phyloP scores from a whole-genome alignment of 1,139 yeast genomes.

The Saccharomyces hybrid region DNA sequence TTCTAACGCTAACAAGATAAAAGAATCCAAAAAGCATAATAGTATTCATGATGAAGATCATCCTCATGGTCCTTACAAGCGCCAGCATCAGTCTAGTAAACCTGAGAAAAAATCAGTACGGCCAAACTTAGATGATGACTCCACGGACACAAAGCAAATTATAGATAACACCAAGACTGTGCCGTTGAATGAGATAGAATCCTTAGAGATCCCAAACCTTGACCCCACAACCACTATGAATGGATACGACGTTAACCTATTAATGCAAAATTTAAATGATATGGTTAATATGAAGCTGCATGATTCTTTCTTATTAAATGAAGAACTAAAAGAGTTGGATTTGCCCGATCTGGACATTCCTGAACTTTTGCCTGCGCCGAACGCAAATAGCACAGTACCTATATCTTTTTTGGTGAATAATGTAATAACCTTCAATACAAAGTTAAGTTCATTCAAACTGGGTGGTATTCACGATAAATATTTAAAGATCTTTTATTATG shows the following conservation, averaged over 20 bases:
- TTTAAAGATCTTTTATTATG: constrained; percentile 49
- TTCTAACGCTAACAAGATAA: background rate
- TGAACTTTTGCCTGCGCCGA: constrained; percentile 32
- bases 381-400: constrained; percentile 23
- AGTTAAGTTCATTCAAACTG: constrained; percentile 26
- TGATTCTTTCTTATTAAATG: constrained; percentile 35
- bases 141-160: constrained; percentile 2
- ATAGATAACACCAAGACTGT: background rate
- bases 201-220: constrained; percentile 18
- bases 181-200: constrained; percentile 3
- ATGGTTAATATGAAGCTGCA: constrained; percentile 40
- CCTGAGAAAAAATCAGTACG: constrained; percentile 1
- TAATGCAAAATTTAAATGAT: constrained; percentile 41
- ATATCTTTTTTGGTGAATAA: constrained; percentile 30
- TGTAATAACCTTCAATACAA: constrained; percentile 29
- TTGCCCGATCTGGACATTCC: constrained; percentile 37
- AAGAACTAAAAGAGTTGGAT: constrained; percentile 38
- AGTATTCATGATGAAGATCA: background rate
- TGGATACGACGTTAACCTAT: constrained; percentile 34
- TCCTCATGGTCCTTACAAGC: background rate
- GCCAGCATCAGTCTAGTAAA: background rate
- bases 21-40: background rate
- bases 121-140: background rate
- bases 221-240: constrained; percentile 20
- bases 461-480: constrained; percentile 37